A percentile compares a stretch with the other conserved stretches of the same genome.
These are phyloP conservation scores for Boletus reticuloceps DNA, from an alignment of 768 basidiomycete species.

Conservation along the genomic window DNA sequence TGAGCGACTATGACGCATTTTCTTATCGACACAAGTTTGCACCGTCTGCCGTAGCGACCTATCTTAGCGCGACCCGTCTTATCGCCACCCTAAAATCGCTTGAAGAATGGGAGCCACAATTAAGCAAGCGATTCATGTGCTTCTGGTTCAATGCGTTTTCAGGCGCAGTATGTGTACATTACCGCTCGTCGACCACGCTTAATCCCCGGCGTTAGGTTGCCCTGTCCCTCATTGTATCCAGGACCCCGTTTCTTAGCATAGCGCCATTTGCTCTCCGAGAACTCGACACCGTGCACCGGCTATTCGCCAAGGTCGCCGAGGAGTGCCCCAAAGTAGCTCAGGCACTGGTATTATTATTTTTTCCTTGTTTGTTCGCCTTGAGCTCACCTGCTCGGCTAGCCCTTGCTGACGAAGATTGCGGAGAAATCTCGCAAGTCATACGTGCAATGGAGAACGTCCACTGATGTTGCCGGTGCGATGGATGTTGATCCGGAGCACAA, in stretches of 20 bases:
- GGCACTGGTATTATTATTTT: slow-evolving; percentile 45
- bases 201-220: slow-evolving; percentile 45
- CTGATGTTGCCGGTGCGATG: slow-evolving; percentile 21
- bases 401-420: slow-evolving; percentile 53
- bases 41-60: slow-evolving; percentile 70
- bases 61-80: slow-evolving; percentile 54
- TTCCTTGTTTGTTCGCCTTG: background rate
- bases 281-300: slow-evolving; percentile 53
- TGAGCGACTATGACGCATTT: slow-evolving; percentile 52
- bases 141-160: slow-evolving; percentile 78
- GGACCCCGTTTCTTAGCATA: slow-evolving; percentile 56
- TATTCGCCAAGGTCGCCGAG: slow-evolving; percentile 56
- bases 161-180: slow-evolving; percentile 51
- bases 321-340: slow-evolving; percentile 61
- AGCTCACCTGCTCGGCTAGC: slow-evolving; percentile 34
- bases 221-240: slow-evolving; percentile 60
- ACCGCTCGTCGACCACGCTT: background rate
- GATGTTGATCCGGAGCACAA: slow-evolving; percentile 23
- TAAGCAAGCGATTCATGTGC: slow-evolving; percentile 63
- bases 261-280: slow-evolving; percentile 60
- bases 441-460: slow-evolving; percentile 35
- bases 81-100: slow-evolving; percentile 56
- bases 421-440: slow-evolving; percentile 51
- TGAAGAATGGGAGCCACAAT: slow-evolving; percentile 55
- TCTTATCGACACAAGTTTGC: slow-evolving; percentile 61